Percentiles rank a stretch among this genome's conserved stretches.
Evolutionary conservation across 2,329 filamentous ascomycete species (phyloP).

Genomic region (Botrytis fabae): DNA sequence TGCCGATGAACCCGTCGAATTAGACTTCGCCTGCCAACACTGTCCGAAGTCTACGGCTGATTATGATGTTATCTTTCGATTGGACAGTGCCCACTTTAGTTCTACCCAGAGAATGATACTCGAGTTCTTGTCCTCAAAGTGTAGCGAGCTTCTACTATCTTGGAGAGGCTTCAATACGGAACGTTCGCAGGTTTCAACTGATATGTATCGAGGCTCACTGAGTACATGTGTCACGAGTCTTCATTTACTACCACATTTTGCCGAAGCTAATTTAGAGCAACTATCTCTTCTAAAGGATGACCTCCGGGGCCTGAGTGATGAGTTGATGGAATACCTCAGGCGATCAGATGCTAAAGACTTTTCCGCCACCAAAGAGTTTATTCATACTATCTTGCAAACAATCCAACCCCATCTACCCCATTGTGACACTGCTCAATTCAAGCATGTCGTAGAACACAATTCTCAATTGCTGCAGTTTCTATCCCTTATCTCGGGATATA

Average conservation of each 20-base stretch:
- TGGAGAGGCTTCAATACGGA: slow-evolving; percentile 35
- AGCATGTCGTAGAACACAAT: slow-evolving; percentile 27
- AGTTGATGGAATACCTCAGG: slow-evolving; percentile 32
- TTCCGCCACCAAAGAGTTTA: slow-evolving; percentile 26
- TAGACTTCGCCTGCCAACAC: slow-evolving; percentile 25
- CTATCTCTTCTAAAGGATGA: slow-evolving; percentile 28
- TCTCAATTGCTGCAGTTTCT: slow-evolving; percentile 36
- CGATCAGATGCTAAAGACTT: slow-evolving; percentile 27
- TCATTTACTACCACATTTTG: slow-evolving; percentile 35
- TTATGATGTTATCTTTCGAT: slow-evolving; percentile 24
- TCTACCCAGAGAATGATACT: slow-evolving; percentile 37
- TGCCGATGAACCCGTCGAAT: slow-evolving; percentile 7
- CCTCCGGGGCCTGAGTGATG: slow-evolving; percentile 27
- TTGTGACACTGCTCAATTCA: slow-evolving; percentile 29
- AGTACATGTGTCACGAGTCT: slow-evolving; percentile 35
- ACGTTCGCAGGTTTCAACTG: slow-evolving; percentile 34
- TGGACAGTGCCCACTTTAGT: slow-evolving; percentile 37
- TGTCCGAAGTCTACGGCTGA: slow-evolving; percentile 31
- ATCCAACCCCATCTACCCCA: slow-evolving; percentile 38
- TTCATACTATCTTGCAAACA: slow-evolving; percentile 34
- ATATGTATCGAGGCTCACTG: slow-evolving; percentile 37
- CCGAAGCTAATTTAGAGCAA: slow-evolving; percentile 27
- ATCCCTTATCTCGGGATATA: slow-evolving; percentile 29
- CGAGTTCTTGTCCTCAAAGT: slow-evolving; percentile 38
- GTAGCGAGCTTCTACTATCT: slow-evolving; percentile 32